Conservation (phyloP, 768 basidiomycete species). For the Mycena polygramma region DNA sequence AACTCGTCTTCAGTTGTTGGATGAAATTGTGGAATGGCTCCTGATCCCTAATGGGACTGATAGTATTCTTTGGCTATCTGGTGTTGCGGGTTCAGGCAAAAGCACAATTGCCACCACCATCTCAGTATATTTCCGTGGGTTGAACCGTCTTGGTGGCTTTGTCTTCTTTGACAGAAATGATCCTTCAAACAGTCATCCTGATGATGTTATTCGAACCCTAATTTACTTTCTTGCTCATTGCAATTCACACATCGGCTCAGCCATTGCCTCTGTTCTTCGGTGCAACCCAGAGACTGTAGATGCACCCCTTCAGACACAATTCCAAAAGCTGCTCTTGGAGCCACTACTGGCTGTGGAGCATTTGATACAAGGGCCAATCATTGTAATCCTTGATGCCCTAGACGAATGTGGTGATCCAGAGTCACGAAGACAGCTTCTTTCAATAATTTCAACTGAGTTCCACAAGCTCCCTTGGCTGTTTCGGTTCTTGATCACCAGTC, state of each 20-base stretch:
- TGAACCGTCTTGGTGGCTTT: background rate
- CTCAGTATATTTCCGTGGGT: background rate
- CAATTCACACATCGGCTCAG: background rate
- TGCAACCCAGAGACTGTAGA: background rate
- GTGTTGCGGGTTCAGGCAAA: slow-evolving; percentile 8
- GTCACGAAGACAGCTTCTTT: background rate
- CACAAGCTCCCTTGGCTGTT: background rate
- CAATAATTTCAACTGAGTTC: background rate
- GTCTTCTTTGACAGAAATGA: background rate
- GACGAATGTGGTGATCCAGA: background rate
- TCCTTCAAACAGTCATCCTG: too few relatives aligned
- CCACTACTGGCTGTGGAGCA: background rate
- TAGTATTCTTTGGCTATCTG: background rate
- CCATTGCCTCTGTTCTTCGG: background rate
- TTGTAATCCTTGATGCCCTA: slow-evolving; percentile 5
- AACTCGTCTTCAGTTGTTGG: background rate
- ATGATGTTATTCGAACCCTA: background rate
- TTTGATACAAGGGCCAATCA: background rate
- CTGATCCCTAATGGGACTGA: background rate
- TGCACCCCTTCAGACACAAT: background rate
- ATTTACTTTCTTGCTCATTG: background rate
- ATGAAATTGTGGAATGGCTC: background rate
- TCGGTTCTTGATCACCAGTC: background rate
- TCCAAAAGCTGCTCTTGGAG: background rate
- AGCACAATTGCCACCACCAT: background rate